phyloP scores from a whole-genome alignment of 202 grass and related monocot species.

The Setaria italica region DNA sequence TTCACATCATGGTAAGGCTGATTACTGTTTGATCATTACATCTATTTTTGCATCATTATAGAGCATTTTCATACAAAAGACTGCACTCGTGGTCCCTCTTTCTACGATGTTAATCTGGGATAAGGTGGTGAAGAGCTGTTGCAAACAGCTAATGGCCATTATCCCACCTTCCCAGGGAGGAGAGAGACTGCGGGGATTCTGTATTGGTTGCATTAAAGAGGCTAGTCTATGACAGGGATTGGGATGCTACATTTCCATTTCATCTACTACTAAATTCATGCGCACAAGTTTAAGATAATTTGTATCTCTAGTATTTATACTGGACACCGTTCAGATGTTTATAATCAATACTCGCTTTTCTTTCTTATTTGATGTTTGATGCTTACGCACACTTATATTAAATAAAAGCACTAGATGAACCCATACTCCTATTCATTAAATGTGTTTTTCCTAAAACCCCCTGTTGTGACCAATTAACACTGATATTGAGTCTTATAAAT shows the following conservation, averaged over 20 bases:
- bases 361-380: neutral
- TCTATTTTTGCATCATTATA: constrained; percentile 30
- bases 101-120: constrained; percentile 9
- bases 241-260: neutral
- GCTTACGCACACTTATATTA: neutral
- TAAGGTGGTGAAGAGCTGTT: neutral
- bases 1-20: constrained; percentile 92
- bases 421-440: too few species aligned
- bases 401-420: too few species aligned
- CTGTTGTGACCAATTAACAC: neutral
- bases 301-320: neutral
- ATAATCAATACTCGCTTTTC: too few species aligned
- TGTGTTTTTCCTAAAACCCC: too few species aligned
- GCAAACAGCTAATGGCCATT: neutral
- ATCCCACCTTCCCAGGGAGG: neutral
- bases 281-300: neutral
- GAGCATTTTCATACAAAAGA: neutral
- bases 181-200: too few species aligned
- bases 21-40: neutral
- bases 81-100: neutral
- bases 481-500: neutral
- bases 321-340: neutral
- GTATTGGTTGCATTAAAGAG: too few species aligned
- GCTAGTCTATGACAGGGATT: too few species aligned
- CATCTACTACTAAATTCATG: neutral